phyloP scores from a whole-genome alignment of 2,329 filamentous ascomycete species.

The Calcarisporium arbuscula region DNA sequence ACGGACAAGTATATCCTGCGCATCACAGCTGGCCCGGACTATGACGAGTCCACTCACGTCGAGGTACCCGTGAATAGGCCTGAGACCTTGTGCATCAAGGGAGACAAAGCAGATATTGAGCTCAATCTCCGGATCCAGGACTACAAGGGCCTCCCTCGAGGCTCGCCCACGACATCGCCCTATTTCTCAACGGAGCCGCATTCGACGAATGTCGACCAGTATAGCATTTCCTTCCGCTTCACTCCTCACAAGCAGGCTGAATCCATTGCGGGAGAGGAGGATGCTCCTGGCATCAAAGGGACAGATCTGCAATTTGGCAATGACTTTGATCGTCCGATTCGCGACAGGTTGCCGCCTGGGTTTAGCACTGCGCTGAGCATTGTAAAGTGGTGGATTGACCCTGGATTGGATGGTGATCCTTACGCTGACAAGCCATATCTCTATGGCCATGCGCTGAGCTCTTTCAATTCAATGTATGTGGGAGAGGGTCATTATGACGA shows the following conservation, averaged over 20 bases:
- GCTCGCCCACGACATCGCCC: conserved; percentile 61
- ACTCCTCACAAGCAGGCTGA: conserved; percentile 50
- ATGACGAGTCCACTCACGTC: conserved; percentile 66
- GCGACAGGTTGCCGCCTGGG: conserved; percentile 77
- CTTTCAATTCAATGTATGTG: conserved; percentile 70
- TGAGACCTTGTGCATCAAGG: conserved; percentile 55
- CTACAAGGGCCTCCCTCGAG: conserved; percentile 62
- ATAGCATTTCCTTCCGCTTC: conserved; percentile 77
- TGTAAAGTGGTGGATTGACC: conserved; percentile 87
- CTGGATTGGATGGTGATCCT: conserved; percentile 81
- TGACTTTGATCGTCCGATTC: conserved; percentile 87
- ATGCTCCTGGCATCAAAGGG: conserved; percentile 51
- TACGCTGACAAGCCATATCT: conserved; percentile 82
- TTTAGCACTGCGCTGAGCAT: conserved; percentile 80
- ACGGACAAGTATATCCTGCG: conserved; percentile 70
- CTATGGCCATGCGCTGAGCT: conserved; percentile 74
- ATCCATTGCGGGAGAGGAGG: conserved; percentile 10
- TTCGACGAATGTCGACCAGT: conserved; percentile 63
- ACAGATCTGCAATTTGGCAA: conserved; percentile 85
- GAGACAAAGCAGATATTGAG: conserved; percentile 56
- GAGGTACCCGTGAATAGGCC: conserved; percentile 70
- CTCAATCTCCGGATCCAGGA: conserved; percentile 68
- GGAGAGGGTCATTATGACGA: conserved; percentile 47
- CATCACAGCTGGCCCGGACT: conserved; percentile 74
- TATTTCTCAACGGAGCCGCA: conserved; percentile 75